Evolutionary conservation across 2,329 filamentous ascomycete species (phyloP).

Genomic region (Fusarium subtropicale): DNA sequence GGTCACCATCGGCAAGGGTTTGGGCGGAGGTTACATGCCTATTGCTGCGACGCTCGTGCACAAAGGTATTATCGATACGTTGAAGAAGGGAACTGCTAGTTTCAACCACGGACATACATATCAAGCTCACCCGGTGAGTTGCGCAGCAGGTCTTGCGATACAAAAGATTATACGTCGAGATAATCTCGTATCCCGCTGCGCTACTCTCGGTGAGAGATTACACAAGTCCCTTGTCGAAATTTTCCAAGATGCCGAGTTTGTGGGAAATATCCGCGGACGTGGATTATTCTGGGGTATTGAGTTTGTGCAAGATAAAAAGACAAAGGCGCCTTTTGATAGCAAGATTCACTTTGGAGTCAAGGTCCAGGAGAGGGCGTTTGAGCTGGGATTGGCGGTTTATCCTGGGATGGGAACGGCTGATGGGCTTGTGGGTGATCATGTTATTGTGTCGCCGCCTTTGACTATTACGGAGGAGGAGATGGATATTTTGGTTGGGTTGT

Average conservation of each 20-base stretch:
- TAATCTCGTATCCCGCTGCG: constrained; percentile 68
- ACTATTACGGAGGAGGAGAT: constrained; percentile 61
- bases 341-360: constrained; percentile 43
- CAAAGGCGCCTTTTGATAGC: constrained; percentile 53
- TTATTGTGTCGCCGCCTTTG: constrained; percentile 77
- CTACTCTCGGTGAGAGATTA: constrained; percentile 63
- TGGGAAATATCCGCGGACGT: constrained; percentile 70
- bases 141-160: constrained; percentile 72
- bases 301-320: constrained; percentile 56
- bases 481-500: constrained; percentile 11
- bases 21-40: constrained; percentile 72
- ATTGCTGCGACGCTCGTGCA: constrained; percentile 70
- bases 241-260: constrained; percentile 59
- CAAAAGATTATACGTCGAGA: constrained; percentile 69
- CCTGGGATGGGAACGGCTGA: constrained; percentile 71
- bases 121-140: constrained; percentile 69
- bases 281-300: constrained; percentile 65
- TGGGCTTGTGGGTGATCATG: constrained; percentile 73
- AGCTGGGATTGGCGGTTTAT: constrained; percentile 63
- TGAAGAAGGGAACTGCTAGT: constrained; percentile 52
- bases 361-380: constrained; percentile 49
- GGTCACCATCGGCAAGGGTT: constrained; percentile 73
- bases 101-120: constrained; percentile 70
- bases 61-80: constrained; percentile 60
- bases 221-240: constrained; percentile 56